phyloP scores from a whole-genome alignment of 805 yeast genomes.

The Cyberlindnera euphorbiiphila region DNA sequence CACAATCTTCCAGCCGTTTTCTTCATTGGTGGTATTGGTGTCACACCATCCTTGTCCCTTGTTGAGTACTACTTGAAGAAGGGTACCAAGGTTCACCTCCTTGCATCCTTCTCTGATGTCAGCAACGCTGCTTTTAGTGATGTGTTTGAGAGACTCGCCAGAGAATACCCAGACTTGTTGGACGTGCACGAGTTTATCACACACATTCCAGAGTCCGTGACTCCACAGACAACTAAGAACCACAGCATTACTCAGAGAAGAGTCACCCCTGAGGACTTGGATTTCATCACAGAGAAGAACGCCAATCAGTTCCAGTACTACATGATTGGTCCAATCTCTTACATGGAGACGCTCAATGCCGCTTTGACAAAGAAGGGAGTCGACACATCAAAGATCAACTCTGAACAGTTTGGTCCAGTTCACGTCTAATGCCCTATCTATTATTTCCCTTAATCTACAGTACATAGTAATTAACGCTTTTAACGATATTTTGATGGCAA shows the following conservation, averaged over 20 bases:
- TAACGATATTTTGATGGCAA: no score
- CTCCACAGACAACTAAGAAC: no score
- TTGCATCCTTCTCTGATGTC: constrained; percentile 15
- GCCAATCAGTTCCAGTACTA: constrained; percentile 15
- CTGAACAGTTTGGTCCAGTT: constrained; percentile 26
- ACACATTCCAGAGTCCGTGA: no score
- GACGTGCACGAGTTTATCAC: constrained; percentile 18
- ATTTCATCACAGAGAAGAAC: constrained; percentile 10
- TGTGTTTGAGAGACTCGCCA: constrained; percentile 12
- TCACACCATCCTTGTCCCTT: constrained; percentile 59
- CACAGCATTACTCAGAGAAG: background rate
- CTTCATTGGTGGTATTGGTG: constrained; percentile 63
- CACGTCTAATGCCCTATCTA: constrained; percentile 8
- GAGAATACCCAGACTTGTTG: constrained; percentile 14
- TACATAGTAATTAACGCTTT: background rate
- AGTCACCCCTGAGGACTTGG: constrained; percentile 1
- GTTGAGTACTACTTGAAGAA: constrained; percentile 31
- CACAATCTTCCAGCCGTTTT: constrained; percentile 33
- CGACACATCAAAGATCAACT: constrained; percentile 15
- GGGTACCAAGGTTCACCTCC: constrained; percentile 16
- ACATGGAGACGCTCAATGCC: constrained; percentile 15
- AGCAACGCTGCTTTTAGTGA: constrained; percentile 16
- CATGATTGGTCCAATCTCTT: constrained; percentile 25
- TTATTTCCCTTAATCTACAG: background rate
- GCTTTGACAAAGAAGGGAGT: constrained; percentile 10